phyloP scores from a whole-genome alignment of 495 filamentous ascomycete species.

The Venustampulla echinocandica region DNA sequence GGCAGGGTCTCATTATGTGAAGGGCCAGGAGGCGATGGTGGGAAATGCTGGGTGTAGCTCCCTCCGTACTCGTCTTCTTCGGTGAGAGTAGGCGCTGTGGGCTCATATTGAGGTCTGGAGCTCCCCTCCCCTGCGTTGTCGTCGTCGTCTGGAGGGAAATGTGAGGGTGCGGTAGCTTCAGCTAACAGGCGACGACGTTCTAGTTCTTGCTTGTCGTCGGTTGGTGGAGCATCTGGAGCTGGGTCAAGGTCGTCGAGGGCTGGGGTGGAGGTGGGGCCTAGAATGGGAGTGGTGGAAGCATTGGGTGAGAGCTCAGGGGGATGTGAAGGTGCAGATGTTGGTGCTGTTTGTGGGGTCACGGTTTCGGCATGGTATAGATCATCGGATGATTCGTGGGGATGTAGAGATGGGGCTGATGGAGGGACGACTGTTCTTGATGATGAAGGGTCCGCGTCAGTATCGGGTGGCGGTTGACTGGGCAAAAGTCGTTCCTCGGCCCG shows the following conservation, averaged over 20 bases:
- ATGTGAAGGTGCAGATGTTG: conserved; percentile 3
- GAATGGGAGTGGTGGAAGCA: neutral
- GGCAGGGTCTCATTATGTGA: conserved; percentile 33
- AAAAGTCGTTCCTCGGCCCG: conserved; percentile 60
- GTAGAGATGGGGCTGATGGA: conserved; percentile 15
- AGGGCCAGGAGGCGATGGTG: too few relatives aligned
- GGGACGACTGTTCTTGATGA: conserved; percentile 24
- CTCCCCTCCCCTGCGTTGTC: conserved; percentile 13
- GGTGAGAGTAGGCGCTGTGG: conserved; percentile 58
- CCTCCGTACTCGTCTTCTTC: conserved; percentile 54
- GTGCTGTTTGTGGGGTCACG: conserved; percentile 3
- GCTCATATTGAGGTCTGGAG: conserved; percentile 24
- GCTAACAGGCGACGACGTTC: conserved; percentile 65
- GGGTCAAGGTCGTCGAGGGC: conserved; percentile 35
- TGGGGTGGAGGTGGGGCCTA: conserved; percentile 16
- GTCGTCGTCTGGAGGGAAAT: conserved; percentile 41
- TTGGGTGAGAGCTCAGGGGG: neutral
- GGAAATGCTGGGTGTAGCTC: too few relatives aligned
- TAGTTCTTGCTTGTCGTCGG: conserved; percentile 82
- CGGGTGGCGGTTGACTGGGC: conserved; percentile 57
- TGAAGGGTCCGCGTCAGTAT: conserved; percentile 36
- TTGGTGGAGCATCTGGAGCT: conserved; percentile 25
- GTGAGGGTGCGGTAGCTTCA: conserved; percentile 61
- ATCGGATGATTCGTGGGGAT: conserved; percentile 15
- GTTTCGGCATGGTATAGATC: conserved; percentile 32